A percentile compares a stretch with the other conserved stretches of the same genome.
These are phyloP conservation scores for Steccherinum ochraceum DNA, from an alignment of 768 basidiomycete species.

Conservation along the genomic window DNA sequence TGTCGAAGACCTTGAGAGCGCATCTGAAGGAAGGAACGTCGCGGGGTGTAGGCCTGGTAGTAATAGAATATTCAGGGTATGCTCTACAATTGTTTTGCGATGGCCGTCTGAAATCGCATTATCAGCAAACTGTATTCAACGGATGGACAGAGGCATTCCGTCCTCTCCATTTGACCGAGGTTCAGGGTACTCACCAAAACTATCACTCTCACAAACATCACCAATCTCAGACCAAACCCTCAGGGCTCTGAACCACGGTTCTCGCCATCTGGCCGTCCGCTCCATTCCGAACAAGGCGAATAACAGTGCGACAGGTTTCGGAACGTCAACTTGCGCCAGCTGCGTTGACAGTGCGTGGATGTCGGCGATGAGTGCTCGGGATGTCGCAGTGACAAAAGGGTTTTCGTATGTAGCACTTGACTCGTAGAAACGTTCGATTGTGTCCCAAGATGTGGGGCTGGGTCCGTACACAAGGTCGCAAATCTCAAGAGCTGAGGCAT, in stretches of 20 bases:
- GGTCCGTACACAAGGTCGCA: slow-evolving; percentile 68
- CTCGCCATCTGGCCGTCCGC: slow-evolving; percentile 25
- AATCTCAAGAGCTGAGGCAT: slow-evolving; percentile 59
- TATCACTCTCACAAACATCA: slow-evolving; percentile 73
- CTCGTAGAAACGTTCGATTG: slow-evolving; percentile 63
- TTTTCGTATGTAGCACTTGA: slow-evolving; percentile 76
- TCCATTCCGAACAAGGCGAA: slow-evolving; percentile 46
- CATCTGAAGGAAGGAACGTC: slow-evolving; percentile 17
- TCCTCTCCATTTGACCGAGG: too few relatives aligned
- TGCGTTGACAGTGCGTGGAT: slow-evolving; percentile 58
- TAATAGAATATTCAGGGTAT: slow-evolving; percentile 70
- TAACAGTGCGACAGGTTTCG: slow-evolving; percentile 58
- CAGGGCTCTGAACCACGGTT: slow-evolving; percentile 54
- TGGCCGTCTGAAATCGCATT: slow-evolving; percentile 50
- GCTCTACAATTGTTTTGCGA: slow-evolving; percentile 68
- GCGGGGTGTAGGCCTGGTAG: slow-evolving; percentile 58
- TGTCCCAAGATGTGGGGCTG: slow-evolving; percentile 37
- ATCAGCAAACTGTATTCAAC: neutral
- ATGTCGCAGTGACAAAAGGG: slow-evolving; percentile 69
- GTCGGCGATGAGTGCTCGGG: slow-evolving; percentile 65
- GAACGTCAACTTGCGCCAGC: slow-evolving; percentile 56
- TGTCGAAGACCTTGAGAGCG: slow-evolving; percentile 1
- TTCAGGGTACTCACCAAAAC: slow-evolving; percentile 53
- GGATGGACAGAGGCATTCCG: neutral
- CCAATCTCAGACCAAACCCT: slow-evolving; percentile 71